Evolutionary conservation across 257 asterid species (phyloP).

Genomic region (Fraxinus anomala): DNA sequence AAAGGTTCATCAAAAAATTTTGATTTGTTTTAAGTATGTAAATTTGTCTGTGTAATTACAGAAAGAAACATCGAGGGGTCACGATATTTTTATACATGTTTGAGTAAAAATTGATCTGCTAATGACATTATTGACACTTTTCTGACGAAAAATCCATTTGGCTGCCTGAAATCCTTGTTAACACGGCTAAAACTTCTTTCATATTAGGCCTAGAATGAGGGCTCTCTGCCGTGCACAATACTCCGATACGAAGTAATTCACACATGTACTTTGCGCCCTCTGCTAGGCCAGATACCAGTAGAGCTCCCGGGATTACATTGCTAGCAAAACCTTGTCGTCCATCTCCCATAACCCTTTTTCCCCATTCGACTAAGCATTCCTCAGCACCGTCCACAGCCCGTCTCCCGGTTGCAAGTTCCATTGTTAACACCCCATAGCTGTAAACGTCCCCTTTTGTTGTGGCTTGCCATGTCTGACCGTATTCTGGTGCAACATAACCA

Average conservation of each 20-base stretch:
- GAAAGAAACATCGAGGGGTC: slow-evolving; percentile 32
- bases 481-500: slow-evolving; percentile 96
- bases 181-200: slow-evolving; percentile 81
- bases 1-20: too few relatives aligned
- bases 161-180: slow-evolving; percentile 54
- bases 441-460: slow-evolving; percentile 94
- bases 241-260: slow-evolving; percentile 70
- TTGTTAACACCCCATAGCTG: slow-evolving; percentile 79
- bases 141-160: slow-evolving; percentile 31
- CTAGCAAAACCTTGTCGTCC: slow-evolving; percentile 44
- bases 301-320: slow-evolving; percentile 50
- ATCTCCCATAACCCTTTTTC: slow-evolving; percentile 70
- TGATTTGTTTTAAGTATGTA: slow-evolving; percentile 18
- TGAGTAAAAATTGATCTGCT: slow-evolving; percentile 7
- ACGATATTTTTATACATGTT: neutral
- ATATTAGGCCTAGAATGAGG: slow-evolving; percentile 84
- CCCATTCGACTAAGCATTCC: slow-evolving; percentile 93
- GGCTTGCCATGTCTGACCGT: slow-evolving; percentile 94
- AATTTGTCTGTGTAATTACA: slow-evolving; percentile 32
- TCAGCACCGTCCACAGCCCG: slow-evolving; percentile 89
- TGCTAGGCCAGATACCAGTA: slow-evolving; percentile 57
- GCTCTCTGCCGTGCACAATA: slow-evolving; percentile 70
- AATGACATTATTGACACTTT: slow-evolving; percentile 12
- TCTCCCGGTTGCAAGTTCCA: slow-evolving; percentile 95
- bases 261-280: slow-evolving; percentile 76